Conservation (phyloP, 2,329 filamentous ascomycete species). For the Ophiocordyceps robertsii region DNA sequence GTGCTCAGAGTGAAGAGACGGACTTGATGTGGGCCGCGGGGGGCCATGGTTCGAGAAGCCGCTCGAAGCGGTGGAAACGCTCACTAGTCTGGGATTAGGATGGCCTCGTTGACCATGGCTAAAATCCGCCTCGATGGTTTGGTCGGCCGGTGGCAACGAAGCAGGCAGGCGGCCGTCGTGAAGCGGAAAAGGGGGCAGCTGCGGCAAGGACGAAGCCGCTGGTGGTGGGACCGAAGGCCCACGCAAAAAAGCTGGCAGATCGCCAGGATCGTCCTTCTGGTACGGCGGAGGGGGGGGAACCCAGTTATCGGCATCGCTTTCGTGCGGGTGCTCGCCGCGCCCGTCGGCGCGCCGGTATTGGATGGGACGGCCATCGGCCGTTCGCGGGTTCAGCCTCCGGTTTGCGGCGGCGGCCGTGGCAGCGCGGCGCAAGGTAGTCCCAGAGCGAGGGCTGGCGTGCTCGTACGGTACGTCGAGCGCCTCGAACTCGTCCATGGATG, state of each 20-base stretch:
- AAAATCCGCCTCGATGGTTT: conserved; percentile 1
- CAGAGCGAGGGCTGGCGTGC: conserved; percentile 58
- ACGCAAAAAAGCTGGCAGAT: conserved; percentile 42
- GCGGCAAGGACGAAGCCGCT: conserved; percentile 10
- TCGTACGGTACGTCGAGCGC: conserved; percentile 59
- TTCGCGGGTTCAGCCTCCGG: conserved; percentile 49
- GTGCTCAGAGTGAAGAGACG: conserved; percentile 8
- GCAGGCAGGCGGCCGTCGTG: neutral
- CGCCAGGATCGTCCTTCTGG: conserved; percentile 47
- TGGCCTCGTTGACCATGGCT: conserved; percentile 5
- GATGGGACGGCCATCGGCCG: conserved; percentile 38
- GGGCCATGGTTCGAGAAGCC: conserved; percentile 11
- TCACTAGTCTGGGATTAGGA: conserved; percentile 20
- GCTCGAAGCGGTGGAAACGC: conserved; percentile 19
- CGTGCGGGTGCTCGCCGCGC: conserved; percentile 61
- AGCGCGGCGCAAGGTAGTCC: conserved; percentile 56
- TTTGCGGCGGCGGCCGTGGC: conserved; percentile 66
- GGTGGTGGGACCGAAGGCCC: conserved; percentile 29
- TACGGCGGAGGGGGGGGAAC: conserved; percentile 77
- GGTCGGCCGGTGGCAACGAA: neutral
- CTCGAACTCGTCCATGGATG: conserved; percentile 42
- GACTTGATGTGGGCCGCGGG: conserved; percentile 18
- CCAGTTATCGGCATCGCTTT: conserved; percentile 83
- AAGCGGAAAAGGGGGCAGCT: conserved; percentile 5
- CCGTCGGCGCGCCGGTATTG: conserved; percentile 58